Evolutionary conservation across 2,329 filamentous ascomycete species (phyloP), one percentile per base, ranked within the genome.

Genomic region (Neofusicoccum cordaticola): DNA sequence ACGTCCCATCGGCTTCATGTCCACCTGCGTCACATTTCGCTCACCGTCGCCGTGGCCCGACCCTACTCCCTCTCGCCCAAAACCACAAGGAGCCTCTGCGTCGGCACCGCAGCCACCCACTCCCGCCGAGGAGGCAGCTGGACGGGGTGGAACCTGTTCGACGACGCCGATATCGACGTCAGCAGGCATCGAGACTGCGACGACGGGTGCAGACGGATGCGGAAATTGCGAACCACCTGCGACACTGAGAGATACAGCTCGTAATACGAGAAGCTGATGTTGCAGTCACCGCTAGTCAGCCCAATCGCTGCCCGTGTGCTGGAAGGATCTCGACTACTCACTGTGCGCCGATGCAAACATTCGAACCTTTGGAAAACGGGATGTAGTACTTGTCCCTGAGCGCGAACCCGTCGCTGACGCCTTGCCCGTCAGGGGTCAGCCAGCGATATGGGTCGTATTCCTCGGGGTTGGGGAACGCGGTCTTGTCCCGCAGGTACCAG

Each of bases 401-500:
- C 22, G 56, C 27, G 13, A 58, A 22, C 27, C 41, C 56, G 31
- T 37, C 31, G 27, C 56, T 58, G 41, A 58, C 15, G n/a, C 27
- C 12, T 11, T 12, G 41, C 22, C 56, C 56, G 41, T 58, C 56
- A 12, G 56, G 27, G 9, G 41, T 35, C 15, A 58, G n/a, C 56
- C 56, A 58, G 11, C 56, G 56, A 27, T 58, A 58, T 27, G 56
- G 56, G 13, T 58, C 39, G 42, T 47, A 58, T 34, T 58, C 56
- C 15, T 58, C 56, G 5, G 56, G 56, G 31, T 35, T 47, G 15
- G 42, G 41, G 11, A 58, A 58, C n/a, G 56, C 56, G 19, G 41
- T 47, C 22, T 58, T 58, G 56, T 58, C 56, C 27, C 56, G 41
- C 6, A 58, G 56, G 56, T 58, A 47, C 56, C 56, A 58, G 41